Conservation (phyloP, 1,139 yeast species). For the Meyerozyma athensensis region DNA sequence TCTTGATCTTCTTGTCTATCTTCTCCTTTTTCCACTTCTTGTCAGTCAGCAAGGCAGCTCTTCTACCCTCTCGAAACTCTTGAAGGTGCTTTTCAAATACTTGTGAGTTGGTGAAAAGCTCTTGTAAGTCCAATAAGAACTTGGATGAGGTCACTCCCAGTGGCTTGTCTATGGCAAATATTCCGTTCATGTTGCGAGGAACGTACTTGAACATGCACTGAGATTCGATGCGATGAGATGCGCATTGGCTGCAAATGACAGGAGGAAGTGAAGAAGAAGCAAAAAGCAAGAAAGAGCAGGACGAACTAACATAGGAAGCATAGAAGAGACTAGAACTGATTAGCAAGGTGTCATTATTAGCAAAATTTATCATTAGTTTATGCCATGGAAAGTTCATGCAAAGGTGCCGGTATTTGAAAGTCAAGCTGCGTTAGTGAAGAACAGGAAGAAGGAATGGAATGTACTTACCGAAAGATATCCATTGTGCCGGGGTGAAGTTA, state of each 20-base stretch:
- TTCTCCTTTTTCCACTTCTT: conserved; percentile 43
- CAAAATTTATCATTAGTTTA: too few relatives aligned
- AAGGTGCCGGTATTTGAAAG: conserved; percentile 45
- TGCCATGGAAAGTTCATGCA: background rate
- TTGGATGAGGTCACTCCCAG: conserved; percentile 78
- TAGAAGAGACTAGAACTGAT: too few relatives aligned
- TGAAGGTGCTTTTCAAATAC: conserved; percentile 55
- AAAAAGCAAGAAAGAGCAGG: background rate
- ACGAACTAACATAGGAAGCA: too few relatives aligned
- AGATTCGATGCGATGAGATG: conserved; percentile 2
- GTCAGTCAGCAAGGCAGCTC: conserved; percentile 37
- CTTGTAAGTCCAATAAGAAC: conserved; percentile 62
- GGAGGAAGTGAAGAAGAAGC: background rate
- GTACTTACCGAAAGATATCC: conserved; percentile 59
- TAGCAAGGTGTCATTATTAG: too few relatives aligned
- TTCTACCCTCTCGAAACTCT: conserved; percentile 27
- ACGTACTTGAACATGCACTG: conserved; percentile 12
- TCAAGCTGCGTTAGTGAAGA: conserved; percentile 30
- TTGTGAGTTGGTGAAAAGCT: conserved; percentile 54
- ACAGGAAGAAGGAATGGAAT: background rate
- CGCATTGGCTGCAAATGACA: background rate
- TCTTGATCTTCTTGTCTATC: conserved; percentile 43
- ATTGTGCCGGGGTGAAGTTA: conserved; percentile 52
- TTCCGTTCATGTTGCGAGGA: conserved; percentile 62
- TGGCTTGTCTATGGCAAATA: conserved; percentile 92